Conservation (phyloP, 2,329 filamentous ascomycete species). For the Ascochyta viciae-villosae region DNA sequence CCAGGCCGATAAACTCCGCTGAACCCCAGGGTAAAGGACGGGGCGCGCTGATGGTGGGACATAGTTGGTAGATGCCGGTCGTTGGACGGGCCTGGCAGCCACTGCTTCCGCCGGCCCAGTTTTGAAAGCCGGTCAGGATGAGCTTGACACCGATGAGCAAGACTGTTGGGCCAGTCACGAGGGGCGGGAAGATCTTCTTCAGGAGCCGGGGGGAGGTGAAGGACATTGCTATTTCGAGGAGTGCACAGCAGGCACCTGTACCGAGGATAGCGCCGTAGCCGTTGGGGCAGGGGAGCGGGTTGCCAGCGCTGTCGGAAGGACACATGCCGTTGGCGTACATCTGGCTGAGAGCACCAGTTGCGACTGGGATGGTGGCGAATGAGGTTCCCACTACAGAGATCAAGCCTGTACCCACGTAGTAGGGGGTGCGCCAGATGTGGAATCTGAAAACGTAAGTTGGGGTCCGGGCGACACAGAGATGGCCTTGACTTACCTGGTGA, state of each 20-base stretch:
- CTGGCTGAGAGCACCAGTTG: conserved; percentile 73
- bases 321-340: conserved; percentile 80
- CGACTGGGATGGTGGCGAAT: conserved; percentile 78
- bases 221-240: conserved; percentile 74
- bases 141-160: conserved; percentile 76
- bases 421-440: conserved; percentile 73
- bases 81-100: conserved; percentile 56
- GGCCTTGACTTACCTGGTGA: conserved; percentile 61
- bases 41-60: conserved; percentile 68
- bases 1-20: conserved; percentile 78
- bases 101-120: conserved; percentile 80
- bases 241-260: conserved; percentile 59
- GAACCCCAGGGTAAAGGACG: conserved; percentile 78
- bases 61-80: conserved; percentile 66
- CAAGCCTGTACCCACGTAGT: conserved; percentile 71
- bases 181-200: conserved; percentile 77
- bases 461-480: too few relatives aligned
- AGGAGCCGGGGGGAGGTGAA: conserved; percentile 74
- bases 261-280: conserved; percentile 80
- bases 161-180: conserved; percentile 74
- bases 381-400: conserved; percentile 82
- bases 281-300: conserved; percentile 74
- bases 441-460: conserved; percentile 51
- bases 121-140: conserved; percentile 73
- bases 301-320: conserved; percentile 65